These are phyloP conservation scores for peach (Prunus persica) DNA, from an alignment of 306 rosid species.

Conservation along the genomic window Prunus_persica_NCBIv2 NC_034013.1:15587001-15587500, in stretches of 20 bases:
- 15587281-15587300: not conserved
- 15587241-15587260: not conserved
- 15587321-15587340: not conserved
- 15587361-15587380: not conserved
- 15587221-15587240: not conserved
- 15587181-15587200: not conserved
- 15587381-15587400: not conserved
- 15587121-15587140: not conserved
- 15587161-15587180: not conserved
- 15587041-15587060: conserved; percentile 2
- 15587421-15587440: not conserved
- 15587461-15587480: no score
- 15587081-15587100: not conserved
- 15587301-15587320: not conserved
- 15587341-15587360: not conserved
- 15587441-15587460: not conserved
- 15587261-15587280: not conserved
- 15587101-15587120: not conserved
- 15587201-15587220: not conserved
- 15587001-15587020: not conserved
- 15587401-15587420: not conserved
- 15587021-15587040: not conserved
- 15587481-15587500: no score
- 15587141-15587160: not conserved
- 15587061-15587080: conserved; percentile 2